phyloP scores from a whole-genome alignment of 768 basidiomycete species.

The Suillus subalutaceus region DNA sequence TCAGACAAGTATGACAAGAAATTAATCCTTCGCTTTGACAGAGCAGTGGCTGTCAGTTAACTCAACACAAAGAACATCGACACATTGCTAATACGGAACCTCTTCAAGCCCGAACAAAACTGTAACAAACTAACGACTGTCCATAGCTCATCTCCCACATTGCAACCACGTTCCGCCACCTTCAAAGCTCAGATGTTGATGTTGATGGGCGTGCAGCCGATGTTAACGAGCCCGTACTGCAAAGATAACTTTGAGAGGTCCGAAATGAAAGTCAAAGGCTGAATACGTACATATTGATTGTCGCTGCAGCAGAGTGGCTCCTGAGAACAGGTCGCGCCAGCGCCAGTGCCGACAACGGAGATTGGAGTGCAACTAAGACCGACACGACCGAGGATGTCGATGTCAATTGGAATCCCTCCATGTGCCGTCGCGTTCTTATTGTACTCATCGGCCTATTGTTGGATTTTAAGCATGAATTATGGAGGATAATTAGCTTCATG shows the following conservation, averaged over 20 bases:
- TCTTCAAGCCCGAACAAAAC: not conserved
- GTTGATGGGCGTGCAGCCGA: constrained; percentile 14
- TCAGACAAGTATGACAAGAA: not conserved
- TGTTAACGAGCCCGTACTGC: constrained; percentile 12
- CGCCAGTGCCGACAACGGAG: constrained; percentile 22
- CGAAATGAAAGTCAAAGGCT: not conserved
- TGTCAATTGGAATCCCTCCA: constrained; percentile 11
- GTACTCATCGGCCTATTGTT: constrained; percentile 15
- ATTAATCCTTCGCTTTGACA: not conserved
- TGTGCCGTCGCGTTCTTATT: constrained; percentile 10
- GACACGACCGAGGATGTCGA: constrained; percentile 21
- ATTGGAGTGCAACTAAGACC: constrained; percentile 28
- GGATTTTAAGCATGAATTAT: not conserved
- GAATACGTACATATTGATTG: constrained; percentile 21
- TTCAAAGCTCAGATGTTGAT: constrained; percentile 2
- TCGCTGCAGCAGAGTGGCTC: constrained; percentile 31
- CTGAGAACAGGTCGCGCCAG: constrained; percentile 23
- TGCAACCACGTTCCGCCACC: not conserved
- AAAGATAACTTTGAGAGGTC: not conserved
- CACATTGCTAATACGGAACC: not conserved
- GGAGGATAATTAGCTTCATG: not conserved
- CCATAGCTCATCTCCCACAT: not conserved
- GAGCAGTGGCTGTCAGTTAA: not conserved
- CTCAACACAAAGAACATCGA: not conserved
- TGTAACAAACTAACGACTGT: constrained; percentile 1